Evolutionary conservation across 495 filamentous ascomycete genomes (phyloP), one percentile per base, ranked within the genome.

Genomic region (Xylaria sp.): DNA sequence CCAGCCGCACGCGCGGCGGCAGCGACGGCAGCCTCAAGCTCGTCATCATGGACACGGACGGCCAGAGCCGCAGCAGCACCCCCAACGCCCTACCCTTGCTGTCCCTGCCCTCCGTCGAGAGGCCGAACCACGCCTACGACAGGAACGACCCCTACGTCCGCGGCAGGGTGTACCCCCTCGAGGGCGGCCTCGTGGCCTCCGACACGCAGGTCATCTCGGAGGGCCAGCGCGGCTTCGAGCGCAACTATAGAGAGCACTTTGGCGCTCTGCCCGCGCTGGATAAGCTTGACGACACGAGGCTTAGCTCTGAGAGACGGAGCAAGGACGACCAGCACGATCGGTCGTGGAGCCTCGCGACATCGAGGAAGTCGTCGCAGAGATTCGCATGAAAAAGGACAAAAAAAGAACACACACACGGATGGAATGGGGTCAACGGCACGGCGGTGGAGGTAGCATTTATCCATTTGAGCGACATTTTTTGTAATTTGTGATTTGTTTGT

Each of bases 171-270:
- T 72, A 53, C 11, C 70, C 70, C 15, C 52, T 71, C 37, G 69
- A 67, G 8, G 62, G 55, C 43, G 63, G 41, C 26, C 12, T 31
- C 0, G 17, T 15, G 19, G 7, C 55, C 3, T 61, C 53, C 41
- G 55, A 67, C 26, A 15, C 61, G 62, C 70, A 68, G 63, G 70
- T 72, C 59, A 44, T 72, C 26, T 72, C 70, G 53, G 70, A 68
- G 17, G 63, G 70, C 1, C 62, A 67, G 55, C 63, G 61, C 15
- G 70, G 70, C 43, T 72, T 72, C 44, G 55, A 72, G 55, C n/a
- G 64, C 52, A 55, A 67, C 3, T 62, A 66, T 26, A 50, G 53
- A 15, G 70, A 68, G 55, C 70, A 55, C 17, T 59, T 67, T 31
- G 70, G 64, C 8, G 19, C 19, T 1, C 0, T 41, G 68, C 46